Evolutionary conservation across 2,329 filamentous ascomycete genomes (phyloP), one percentile per base, ranked within the genome.

Genomic region (Colletotrichum aenigma): DNA sequence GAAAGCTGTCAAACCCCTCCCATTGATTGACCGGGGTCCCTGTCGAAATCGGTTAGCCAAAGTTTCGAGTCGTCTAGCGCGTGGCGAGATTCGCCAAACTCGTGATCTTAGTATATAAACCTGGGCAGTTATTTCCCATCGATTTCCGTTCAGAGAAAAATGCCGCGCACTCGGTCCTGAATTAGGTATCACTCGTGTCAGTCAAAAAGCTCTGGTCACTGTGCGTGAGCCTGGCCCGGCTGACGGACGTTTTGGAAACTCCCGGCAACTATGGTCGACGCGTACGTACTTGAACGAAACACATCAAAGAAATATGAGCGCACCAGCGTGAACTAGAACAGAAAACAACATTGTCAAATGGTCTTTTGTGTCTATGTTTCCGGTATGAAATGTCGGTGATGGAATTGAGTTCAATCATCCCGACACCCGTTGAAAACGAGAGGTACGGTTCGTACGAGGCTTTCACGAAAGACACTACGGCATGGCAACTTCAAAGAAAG

Each of bases 141-240:
- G 18, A 66, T 71, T 71, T 7, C 69, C 60, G 13, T 66, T 71
- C 30, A n/a, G 43, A 48, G 60, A 66, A 21, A 7, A 21, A 26
- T 28, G 69, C 60, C 38, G 30, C 43, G 60, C 32, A 62, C 28
- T 21, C 18, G n/a, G 24, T 28, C n/a, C n/a, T 52, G 13, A 4
- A 7, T 18, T 13, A 8, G 38, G 30, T 15, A 52, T 43, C 61
- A 65, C 15, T 26, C 21, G 61, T 7, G 13, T 24, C 16, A 16
- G 21, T 48, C 43, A 24, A 2, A 13, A 13, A 21, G 43, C 43
- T 7, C 4, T 52, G n/a, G 3, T 52, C 43, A 13, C n/a, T 21
- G n/a, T 21, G 43, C 43, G 43, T 24, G 43, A 13, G n/a, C 12
- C n/a, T 3, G n/a, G 43, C n/a, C 43, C 6, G 43, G 43, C 43